Base-by-base conservation (phyloP, 75 land plant genomes). In the Pseudotsuga menziesii region DNA sequence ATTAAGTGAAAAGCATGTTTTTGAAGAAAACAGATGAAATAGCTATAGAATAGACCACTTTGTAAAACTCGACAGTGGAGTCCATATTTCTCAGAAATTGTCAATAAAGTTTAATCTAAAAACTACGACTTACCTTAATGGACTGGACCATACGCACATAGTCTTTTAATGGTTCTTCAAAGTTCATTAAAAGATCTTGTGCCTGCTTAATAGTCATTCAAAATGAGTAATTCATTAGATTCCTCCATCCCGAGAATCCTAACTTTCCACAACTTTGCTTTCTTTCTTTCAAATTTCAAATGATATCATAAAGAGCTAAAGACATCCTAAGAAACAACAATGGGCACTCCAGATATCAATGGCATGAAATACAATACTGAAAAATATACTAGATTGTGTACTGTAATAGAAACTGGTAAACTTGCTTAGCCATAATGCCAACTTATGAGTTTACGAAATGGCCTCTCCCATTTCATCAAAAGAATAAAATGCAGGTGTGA, bases 131-230 rank as follows among this genome's bases (percentile, higher is more conserved):
- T 48, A 94, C 99, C 97, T 96, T 96, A n/a, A 96, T 91, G 22
- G 94, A 87, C 67, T 96, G 99, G 36, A 96, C 94, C 23, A 90
- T 90, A 29, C 89, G 94, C 54, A 96, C 97, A 86, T 94, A 96
- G 85, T 96, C 97, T 80, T 96, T 96, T 72, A 96, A 81, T 15
- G 99, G 97, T 84, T 96, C 97, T 83, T 96, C 99, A 80, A 96
- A 96, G 58, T 86, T 86, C 91, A 96, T 84, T 59, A 96, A 54
- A 56, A 96, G 86, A 75, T 96, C 87, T 27, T 90, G 92, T 39
- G 92, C 94, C 99, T 96, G 89, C 17, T 81, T 56, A 13, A 67
- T 20, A 19, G 1, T 69, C 60, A 76, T 78, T 26, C 36, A 32
- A 75, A 75, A 32, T 76, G 55, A 19, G 19, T 32, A 26, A 25